These are phyloP conservation scores for Blastobotrys parvus DNA, from an alignment of 805 yeast species.

Conservation along the genomic window DNA sequence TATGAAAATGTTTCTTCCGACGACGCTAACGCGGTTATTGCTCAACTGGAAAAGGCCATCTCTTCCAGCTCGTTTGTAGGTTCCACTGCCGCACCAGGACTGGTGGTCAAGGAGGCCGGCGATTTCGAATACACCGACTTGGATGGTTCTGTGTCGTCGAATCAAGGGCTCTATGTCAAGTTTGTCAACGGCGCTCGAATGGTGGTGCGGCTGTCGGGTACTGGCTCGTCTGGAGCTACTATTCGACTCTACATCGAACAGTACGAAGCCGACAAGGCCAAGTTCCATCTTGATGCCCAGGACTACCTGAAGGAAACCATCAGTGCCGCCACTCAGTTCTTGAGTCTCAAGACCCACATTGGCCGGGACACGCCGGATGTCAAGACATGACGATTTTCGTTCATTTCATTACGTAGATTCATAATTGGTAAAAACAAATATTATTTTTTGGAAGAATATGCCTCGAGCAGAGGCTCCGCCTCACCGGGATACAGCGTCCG, in stretches of 20 bases:
- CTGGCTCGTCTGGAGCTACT: conserved; percentile 97
- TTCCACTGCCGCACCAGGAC: conserved; percentile 40
- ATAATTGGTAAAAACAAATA: conserved; percentile 8
- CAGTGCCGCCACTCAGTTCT: conserved; percentile 51
- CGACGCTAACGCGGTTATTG: conserved; percentile 65
- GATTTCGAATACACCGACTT: conserved; percentile 90
- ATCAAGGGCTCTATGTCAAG: conserved; percentile 86
- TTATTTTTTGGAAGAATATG: no score
- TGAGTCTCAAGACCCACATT: conserved; percentile 62
- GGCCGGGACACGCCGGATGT: conserved; percentile 88
- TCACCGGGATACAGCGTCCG: no score
- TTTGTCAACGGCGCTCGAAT: conserved; percentile 75
- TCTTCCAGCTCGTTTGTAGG: conserved; percentile 43
- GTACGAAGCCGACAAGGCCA: conserved; percentile 53
- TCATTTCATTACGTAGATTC: no score
- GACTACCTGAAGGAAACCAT: conserved; percentile 61
- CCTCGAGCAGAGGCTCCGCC: no score
- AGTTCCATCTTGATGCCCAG: conserved; percentile 47
- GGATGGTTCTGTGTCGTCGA: conserved; percentile 80
- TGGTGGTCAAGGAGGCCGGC: conserved; percentile 63
- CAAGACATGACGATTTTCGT: no score
- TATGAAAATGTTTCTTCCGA: conserved; percentile 74
- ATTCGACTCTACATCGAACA: conserved; percentile 86
- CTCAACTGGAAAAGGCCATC: conserved; percentile 36
- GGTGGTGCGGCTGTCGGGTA: conserved; percentile 87